phyloP scores from a whole-genome alignment of 1,284 basidiomycete species.

The Spongispora temasekensis region DNA sequence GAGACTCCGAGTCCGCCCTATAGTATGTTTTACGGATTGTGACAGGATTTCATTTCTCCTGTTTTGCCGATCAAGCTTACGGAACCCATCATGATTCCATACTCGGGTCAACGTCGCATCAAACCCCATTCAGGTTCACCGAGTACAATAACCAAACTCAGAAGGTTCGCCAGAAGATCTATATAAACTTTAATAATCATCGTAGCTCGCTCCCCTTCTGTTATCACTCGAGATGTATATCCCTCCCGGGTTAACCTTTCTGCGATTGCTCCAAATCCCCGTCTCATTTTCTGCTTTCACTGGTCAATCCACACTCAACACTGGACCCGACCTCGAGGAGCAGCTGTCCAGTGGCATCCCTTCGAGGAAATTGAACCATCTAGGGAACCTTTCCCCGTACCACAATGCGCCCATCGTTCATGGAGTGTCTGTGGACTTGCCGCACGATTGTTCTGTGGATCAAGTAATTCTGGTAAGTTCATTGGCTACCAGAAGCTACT shows the following conservation, averaged over 20 bases:
- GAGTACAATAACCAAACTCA: no score
- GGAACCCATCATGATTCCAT: no score
- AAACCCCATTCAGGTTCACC: no score
- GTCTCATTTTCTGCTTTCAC: background rate
- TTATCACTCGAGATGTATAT: background rate
- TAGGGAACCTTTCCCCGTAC: background rate
- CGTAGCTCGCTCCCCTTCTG: background rate
- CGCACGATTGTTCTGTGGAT: slow-evolving; percentile 44
- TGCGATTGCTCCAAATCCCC: background rate
- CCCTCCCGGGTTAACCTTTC: background rate
- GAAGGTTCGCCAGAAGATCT: background rate
- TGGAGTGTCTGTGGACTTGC: slow-evolving; percentile 38
- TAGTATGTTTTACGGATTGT: no score
- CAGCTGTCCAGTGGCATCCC: background rate
- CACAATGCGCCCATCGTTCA: slow-evolving; percentile 25
- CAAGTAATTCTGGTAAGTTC: slow-evolving; percentile 40
- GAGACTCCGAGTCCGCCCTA: no score
- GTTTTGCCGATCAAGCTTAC: no score
- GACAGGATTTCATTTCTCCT: no score
- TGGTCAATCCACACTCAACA: background rate
- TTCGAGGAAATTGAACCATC: background rate
- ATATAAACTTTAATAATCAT: background rate
- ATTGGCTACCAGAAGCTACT: background rate
- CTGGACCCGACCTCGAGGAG: background rate
- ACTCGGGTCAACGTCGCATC: no score